These are phyloP conservation scores for Termitomyces sp. DNA, from an alignment of 768 basidiomycete genomes.

Conservation along the genomic window DNA sequence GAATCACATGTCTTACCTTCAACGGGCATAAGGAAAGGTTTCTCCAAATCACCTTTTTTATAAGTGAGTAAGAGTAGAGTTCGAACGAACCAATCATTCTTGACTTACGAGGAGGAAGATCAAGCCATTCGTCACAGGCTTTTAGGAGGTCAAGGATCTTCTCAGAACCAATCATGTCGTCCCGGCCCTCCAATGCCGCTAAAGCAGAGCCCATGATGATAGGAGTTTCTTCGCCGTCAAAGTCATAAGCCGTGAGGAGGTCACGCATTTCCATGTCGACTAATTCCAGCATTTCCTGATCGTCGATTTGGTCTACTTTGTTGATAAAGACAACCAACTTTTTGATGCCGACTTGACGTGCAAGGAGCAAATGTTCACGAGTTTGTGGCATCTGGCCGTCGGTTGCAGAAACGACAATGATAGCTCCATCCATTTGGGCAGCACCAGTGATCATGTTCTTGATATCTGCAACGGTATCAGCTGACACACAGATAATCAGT, in stretches of 20 bases:
- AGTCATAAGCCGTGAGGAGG: constrained; percentile 86
- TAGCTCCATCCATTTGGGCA: constrained; percentile 95
- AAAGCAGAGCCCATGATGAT: constrained; percentile 97
- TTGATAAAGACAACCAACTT: constrained; percentile 99
- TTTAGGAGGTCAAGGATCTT: constrained; percentile 82
- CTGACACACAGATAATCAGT: not conserved
- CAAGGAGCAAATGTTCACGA: constrained; percentile 94
- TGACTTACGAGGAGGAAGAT: constrained; percentile 80
- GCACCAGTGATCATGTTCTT: constrained; percentile 99
- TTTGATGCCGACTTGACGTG: constrained; percentile 97
- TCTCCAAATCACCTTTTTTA: constrained; percentile 85
- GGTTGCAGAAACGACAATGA: constrained; percentile 95
- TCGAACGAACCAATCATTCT: not conserved
- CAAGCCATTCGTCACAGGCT: constrained; percentile 92
- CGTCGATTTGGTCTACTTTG: constrained; percentile 96
- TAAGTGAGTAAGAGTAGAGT: not conserved
- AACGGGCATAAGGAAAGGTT: constrained; percentile 94
- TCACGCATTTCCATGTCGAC: constrained; percentile 99
- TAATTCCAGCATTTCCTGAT: constrained; percentile 97
- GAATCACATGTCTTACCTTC: constrained; percentile 51
- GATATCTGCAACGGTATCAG: constrained; percentile 54
- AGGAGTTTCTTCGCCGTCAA: constrained; percentile 97
- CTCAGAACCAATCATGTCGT: constrained; percentile 71
- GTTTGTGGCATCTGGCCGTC: constrained; percentile 99
- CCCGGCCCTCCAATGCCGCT: constrained; percentile 86